Evolutionary conservation across 345 rosid genomes (phyloP).

Genomic region (Linum lewisii): DNA sequence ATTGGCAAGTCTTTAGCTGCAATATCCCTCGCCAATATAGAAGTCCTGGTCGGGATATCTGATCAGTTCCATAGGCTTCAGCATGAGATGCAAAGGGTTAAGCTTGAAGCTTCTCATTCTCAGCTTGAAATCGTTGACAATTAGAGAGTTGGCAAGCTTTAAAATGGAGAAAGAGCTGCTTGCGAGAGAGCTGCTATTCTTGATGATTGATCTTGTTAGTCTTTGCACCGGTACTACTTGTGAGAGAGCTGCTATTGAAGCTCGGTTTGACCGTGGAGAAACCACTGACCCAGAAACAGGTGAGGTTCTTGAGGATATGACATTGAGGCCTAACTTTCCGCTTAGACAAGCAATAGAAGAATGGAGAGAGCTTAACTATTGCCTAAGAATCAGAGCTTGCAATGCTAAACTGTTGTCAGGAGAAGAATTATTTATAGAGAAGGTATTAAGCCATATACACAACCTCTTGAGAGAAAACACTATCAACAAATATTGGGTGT

Average conservation of each 20-base stretch:
- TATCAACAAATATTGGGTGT: constrained; percentile 62
- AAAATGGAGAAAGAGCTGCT: constrained; percentile 49
- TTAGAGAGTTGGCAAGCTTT: constrained; percentile 54
- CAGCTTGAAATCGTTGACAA: constrained; percentile 49
- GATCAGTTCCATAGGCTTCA: constrained; percentile 53
- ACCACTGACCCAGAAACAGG: constrained; percentile 51
- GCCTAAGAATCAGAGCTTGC: constrained; percentile 51
- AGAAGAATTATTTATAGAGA: constrained; percentile 27
- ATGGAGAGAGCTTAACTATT: constrained; percentile 64
- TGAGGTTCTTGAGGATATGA: constrained; percentile 41
- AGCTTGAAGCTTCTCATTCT: constrained; percentile 43
- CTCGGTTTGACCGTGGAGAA: constrained; percentile 37
- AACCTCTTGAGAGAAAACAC: constrained; percentile 46
- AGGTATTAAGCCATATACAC: constrained; percentile 46
- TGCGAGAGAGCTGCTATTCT: constrained; percentile 52
- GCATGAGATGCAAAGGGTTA: constrained; percentile 60
- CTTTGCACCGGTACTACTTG: constrained; percentile 67
- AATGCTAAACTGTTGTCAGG: constrained; percentile 36
- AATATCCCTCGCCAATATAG: constrained; percentile 43
- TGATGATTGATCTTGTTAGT: constrained; percentile 67
- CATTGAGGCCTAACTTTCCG: constrained; percentile 47
- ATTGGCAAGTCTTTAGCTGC: constrained; percentile 54
- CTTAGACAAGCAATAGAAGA: constrained; percentile 60
- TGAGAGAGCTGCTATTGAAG: constrained; percentile 54
- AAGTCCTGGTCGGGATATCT: constrained; percentile 42